Conservation (phyloP, 495 filamentous ascomycete species). For the Xylaria curta region DNA sequence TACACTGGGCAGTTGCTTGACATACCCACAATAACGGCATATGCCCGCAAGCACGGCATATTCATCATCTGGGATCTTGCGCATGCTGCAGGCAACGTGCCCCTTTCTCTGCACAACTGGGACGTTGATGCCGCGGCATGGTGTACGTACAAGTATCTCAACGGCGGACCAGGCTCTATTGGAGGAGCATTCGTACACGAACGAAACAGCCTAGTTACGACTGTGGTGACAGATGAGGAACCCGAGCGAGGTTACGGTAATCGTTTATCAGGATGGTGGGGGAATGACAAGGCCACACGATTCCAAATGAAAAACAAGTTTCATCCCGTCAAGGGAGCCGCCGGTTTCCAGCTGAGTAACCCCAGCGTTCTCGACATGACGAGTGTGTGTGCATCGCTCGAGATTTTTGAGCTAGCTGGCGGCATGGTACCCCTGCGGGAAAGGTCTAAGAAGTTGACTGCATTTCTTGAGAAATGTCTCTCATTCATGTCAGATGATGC, state of each 20-base stretch:
- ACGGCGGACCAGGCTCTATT: constrained; percentile 86
- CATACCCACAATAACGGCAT: constrained; percentile 80
- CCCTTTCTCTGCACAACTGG: constrained; percentile 85
- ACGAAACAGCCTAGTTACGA: constrained; percentile 65
- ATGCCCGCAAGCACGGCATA: constrained; percentile 78
- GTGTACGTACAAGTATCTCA: constrained; percentile 98
- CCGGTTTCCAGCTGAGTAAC: constrained; percentile 74
- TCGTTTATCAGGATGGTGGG: constrained; percentile 90
- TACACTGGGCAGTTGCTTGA: constrained; percentile 94
- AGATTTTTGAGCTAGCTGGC: constrained; percentile 74
- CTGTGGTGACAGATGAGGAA: constrained; percentile 41
- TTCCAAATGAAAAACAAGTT: constrained; percentile 85
- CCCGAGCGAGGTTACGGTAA: constrained; percentile 52
- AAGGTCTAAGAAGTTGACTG: constrained; percentile 78
- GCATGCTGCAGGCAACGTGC: constrained; percentile 92
- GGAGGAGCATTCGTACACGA: constrained; percentile 88
- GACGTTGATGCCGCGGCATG: constrained; percentile 95
- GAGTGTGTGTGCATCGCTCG: constrained; percentile 75
- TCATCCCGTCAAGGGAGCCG: constrained; percentile 71
- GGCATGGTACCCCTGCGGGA: constrained; percentile 71
- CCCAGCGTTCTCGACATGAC: constrained; percentile 70
- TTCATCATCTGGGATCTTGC: constrained; percentile 94
- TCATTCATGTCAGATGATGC: constrained; percentile 50
- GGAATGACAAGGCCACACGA: constrained; percentile 73
- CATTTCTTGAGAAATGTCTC: constrained; percentile 78